These are phyloP conservation scores for Flaveria trinervia DNA, from an alignment of 129 eudicot genomes.

Conservation along the genomic window DNA sequence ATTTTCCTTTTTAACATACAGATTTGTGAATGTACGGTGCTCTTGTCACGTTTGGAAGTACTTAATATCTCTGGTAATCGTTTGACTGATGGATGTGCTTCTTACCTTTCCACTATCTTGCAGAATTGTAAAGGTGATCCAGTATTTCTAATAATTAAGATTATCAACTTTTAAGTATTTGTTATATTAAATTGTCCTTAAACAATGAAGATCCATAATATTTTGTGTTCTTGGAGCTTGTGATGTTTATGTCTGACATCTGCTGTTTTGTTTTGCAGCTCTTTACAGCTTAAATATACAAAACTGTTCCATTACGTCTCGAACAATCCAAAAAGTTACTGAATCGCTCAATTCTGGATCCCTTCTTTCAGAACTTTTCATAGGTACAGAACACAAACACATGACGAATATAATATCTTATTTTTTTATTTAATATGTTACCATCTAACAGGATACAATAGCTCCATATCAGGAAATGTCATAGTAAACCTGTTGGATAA, in stretches of 20 bases:
- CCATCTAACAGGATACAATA: conserved; percentile 69
- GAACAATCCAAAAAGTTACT: conserved; percentile 83
- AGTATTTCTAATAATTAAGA: not conserved
- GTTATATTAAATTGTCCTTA: conserved; percentile 1
- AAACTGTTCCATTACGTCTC: conserved; percentile 73
- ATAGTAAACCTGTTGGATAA: conserved; percentile 57
- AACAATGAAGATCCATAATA: not conserved
- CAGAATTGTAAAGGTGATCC: conserved; percentile 74
- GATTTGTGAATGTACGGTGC: conserved; percentile 85
- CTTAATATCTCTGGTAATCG: conserved; percentile 87
- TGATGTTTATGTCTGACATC: not conserved
- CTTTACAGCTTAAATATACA: conserved; percentile 83
- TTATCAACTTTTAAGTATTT: conserved; percentile 23
- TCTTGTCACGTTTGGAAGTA: conserved; percentile 84
- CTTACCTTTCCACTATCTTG: conserved; percentile 76
- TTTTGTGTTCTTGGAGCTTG: conserved; percentile 9
- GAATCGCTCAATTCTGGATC: conserved; percentile 68
- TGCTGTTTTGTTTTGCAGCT: conserved; percentile 51
- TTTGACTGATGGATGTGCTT: conserved; percentile 86
- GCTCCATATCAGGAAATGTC: conserved; percentile 65
- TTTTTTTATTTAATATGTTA: conserved; percentile 6
- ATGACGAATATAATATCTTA: not conserved
- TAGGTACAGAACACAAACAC: conserved; percentile 46
- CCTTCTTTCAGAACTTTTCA: conserved; percentile 60
- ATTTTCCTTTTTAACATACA: conserved; percentile 34